Evolutionary conservation across 495 filamentous ascomycete genomes (phyloP), one percentile per base, ranked within the genome.

Genomic region (Neurospora sp.): DNA sequence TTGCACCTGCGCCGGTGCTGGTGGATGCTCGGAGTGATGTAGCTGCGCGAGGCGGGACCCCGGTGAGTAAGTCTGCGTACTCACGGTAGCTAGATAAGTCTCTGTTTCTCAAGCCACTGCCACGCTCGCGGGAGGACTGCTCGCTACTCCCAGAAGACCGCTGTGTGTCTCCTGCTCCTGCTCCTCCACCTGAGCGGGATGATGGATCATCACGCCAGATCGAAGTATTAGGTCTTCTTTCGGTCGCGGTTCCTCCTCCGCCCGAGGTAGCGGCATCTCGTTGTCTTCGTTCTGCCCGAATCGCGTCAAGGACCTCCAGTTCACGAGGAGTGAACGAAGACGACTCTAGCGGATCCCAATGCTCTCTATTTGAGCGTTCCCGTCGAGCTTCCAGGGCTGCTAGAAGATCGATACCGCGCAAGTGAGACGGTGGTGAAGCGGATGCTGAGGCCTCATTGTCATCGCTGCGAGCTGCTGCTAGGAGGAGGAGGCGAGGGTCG

Each of bases 401-500:
- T 35, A 66, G 20, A 27, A 37, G 27, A 66, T 66, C 48, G 5
- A 59, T 27, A 27, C 77, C 39, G 10, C 62, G 54, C 48, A 69
- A 38, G n/a, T 40, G 72, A 71, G 72, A 12, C 6, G 62, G 38
- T 12, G 70, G 70, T 10, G 72, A 71, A 5, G 72, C 69, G 27
- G 72, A 39, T 54, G 46, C 72, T 9, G 23, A 35, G 27, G 27
- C 54, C 12, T 66, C 54, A 66, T 37, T 35, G 23, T 66, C 54
- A 66, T 66, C 54, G 5, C 27, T 37, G 54, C 27, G 27, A 12
- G 54, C 27, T 18, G 54, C 54, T 35, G 35, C 40, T 72, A 44
- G 72, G 14, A 27, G 20, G 23, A 86, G 73, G 35, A 85, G 81
- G 20, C 84, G 77, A 69, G 84, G 83, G 71, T 90, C 87, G 40